These are phyloP conservation scores for Hemerocallis citrina DNA, from an alignment of 106 monocot genomes.

Conservation along the genomic window DNA sequence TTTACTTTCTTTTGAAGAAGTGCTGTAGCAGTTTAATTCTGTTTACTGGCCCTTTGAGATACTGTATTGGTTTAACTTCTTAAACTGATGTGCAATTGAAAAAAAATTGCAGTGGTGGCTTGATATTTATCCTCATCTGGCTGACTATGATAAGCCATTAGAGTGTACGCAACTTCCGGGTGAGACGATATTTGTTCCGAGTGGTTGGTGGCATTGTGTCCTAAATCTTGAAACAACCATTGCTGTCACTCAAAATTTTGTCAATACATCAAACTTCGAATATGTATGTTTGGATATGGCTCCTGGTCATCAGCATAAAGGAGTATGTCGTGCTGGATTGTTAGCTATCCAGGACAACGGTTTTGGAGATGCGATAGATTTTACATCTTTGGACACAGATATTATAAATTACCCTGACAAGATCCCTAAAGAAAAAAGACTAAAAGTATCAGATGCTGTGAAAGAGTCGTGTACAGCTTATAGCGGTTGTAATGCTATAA, in stretches of 20 bases:
- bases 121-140: constrained; percentile 90
- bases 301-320: constrained; percentile 91
- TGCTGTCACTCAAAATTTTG: constrained; percentile 97
- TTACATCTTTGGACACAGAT: constrained; percentile 6
- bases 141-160: constrained; percentile 81
- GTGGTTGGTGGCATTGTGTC: constrained; percentile 99
- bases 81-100: too few species aligned
- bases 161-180: constrained; percentile 93
- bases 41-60: too few species aligned
- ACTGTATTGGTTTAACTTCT: too few species aligned
- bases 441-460: constrained; percentile 17
- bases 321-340: constrained; percentile 87
- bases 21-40: too few species aligned
- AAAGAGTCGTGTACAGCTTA: constrained; percentile 6
- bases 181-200: constrained; percentile 97
- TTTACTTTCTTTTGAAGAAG: not conserved
- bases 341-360: constrained; percentile 48
- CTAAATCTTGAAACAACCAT: constrained; percentile 89
- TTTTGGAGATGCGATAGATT: constrained; percentile 11
- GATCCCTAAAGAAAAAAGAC: constrained; percentile 53
- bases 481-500: constrained; percentile 7
- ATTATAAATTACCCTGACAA: constrained; percentile 33
- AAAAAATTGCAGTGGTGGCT: constrained; percentile 99
- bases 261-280: constrained; percentile 70
- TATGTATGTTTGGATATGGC: constrained; percentile 89